A percentile compares a stretch with the other conserved stretches of the same genome.
These are phyloP conservation scores for Panellus pusillus DNA, from an alignment of 768 basidiomycete species.

Conservation along the genomic window DNA sequence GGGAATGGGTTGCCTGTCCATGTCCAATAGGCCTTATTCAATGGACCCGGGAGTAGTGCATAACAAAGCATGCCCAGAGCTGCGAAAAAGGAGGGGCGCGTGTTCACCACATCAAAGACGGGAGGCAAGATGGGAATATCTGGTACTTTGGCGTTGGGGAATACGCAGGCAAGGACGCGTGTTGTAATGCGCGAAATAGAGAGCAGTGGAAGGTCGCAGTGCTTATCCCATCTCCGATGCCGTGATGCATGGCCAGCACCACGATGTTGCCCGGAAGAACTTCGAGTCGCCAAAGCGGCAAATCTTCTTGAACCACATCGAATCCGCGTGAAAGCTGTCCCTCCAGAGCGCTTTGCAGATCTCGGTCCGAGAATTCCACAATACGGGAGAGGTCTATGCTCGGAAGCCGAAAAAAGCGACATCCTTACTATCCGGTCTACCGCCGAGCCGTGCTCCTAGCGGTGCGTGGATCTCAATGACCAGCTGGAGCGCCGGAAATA, in stretches of 20 bases:
- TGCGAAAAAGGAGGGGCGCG: conserved; percentile 28
- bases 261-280: conserved; percentile 33
- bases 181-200: conserved; percentile 31
- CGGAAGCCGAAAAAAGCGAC: neutral
- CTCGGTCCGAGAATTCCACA: conserved; percentile 28
- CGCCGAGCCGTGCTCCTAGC: conserved; percentile 19
- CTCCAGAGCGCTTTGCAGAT: conserved; percentile 24
- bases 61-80: conserved; percentile 25
- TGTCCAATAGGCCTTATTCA: conserved; percentile 11
- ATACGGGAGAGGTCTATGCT: conserved; percentile 18
- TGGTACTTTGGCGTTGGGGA: conserved; percentile 18
- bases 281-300: conserved; percentile 39
- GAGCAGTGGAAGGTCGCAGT: conserved; percentile 36
- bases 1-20: conserved; percentile 34
- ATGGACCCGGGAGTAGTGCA: conserved; percentile 28
- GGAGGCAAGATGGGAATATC: conserved; percentile 22
- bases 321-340: conserved; percentile 26
- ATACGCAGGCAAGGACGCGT: neutral
- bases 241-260: conserved; percentile 37
- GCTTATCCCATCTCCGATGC: conserved; percentile 41
- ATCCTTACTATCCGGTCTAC: neutral
- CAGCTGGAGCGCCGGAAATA: conserved; percentile 24
- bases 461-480: conserved; percentile 19
- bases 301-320: conserved; percentile 20
- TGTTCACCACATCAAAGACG: conserved; percentile 27